Base-by-base conservation (phyloP, 805 yeast genomes). In the Barnettozyma salicaria region DNA sequence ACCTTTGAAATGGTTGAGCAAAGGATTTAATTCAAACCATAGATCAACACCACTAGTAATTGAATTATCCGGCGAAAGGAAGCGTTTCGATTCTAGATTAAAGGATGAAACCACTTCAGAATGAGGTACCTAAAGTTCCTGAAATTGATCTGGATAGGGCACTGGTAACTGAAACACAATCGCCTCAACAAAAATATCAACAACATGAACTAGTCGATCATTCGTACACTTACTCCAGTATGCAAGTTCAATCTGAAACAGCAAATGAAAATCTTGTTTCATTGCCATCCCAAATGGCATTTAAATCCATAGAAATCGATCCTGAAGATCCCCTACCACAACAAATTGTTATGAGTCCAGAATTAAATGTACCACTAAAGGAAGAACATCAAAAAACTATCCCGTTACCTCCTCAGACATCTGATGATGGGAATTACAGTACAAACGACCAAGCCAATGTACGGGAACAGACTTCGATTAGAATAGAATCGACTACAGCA, bases 81-180 rank as follows among this genome's bases (percentile, higher is more conserved):
- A 12, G 25, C 12, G 25, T n/a, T n/a, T n/a, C 25, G 22, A n/a
- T 19, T 4, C 5, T 26, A 20, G 20, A n/a, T n/a, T n/a, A n/a
- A n/a, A n/a, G n/a, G n/a, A 24, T 24, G 27, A 12, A 24, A 6
- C n/a, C 27, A 24, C 27, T 24, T 24, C 11, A 24, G 13, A 7
- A n/a, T n/a, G n/a, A n/a, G n/a, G n/a, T n/a, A n/a, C 19, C 8
- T 4, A 18, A 19, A 30, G n/a, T n/a, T 19, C 35, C 32, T 19
- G 48, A 48, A 32, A 50, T 48, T 22, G 53, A 50, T 18, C 41
- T 48, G 19, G 52, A 50, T 36, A 34, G 33, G 30, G 53, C 53
- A 5, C 30, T 47, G 32, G 39, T 30, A 6, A 38, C 48, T 6
- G 42, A 37, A 27, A 26, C 36, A 2, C 44, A 42, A 27, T n/a